These are phyloP conservation scores for Breviolum minutum DNA, from an alignment of 73 alveolate species.

Conservation along the genomic window DNA sequence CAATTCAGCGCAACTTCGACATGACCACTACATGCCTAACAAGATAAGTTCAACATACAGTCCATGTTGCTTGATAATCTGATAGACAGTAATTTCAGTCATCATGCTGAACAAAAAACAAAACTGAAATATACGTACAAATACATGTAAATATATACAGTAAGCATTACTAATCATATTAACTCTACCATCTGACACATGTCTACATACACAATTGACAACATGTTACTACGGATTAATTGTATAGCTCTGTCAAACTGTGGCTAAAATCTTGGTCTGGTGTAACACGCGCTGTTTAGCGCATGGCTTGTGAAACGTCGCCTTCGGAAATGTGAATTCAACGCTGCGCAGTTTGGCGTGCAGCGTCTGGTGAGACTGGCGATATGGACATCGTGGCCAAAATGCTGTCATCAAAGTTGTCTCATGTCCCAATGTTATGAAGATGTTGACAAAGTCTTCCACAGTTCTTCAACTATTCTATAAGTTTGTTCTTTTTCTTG, in stretches of 20 bases:
- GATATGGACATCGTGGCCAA: no score
- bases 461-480: neutral
- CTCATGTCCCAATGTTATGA: no score
- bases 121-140: no score
- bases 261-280: neutral
- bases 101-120: neutral
- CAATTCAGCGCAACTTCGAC: no score
- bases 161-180: no score
- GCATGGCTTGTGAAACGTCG: conserved; percentile 2
- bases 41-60: neutral
- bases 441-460: neutral
- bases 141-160: neutral
- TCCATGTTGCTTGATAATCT: neutral
- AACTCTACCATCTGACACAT: no score
- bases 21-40: no score
- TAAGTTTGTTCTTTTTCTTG: no score
- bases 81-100: neutral
- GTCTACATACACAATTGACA: no score
- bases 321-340: conserved; percentile 17
- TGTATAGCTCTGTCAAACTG: neutral
- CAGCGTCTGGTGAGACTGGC: conserved; percentile 25
- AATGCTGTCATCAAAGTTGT: no score
- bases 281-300: conserved; percentile 39
- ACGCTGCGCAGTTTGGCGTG: conserved; percentile 41
- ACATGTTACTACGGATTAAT: neutral